Evolutionary conservation across 768 basidiomycete genomes (phyloP).

Genomic region (Suillus subluteus): DNA sequence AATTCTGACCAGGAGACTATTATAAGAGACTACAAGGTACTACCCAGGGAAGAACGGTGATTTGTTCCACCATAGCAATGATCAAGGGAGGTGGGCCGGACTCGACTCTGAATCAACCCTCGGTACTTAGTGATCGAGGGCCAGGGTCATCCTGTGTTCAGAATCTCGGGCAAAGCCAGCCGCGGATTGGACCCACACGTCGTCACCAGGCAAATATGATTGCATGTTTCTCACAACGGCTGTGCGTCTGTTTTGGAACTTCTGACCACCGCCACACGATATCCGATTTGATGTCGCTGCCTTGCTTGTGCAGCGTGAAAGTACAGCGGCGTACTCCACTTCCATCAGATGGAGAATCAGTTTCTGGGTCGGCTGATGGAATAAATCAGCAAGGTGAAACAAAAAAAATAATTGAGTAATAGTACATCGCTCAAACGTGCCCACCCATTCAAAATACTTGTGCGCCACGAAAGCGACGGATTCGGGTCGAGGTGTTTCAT

Average conservation of each 20-base stretch:
- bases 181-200: background rate
- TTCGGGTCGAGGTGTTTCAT: conserved; percentile 34
- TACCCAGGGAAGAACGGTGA: background rate
- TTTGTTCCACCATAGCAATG: background rate
- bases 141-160: too few relatives aligned
- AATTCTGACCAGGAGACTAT: background rate
- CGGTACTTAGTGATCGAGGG: background rate
- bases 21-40: background rate
- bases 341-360: background rate
- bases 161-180: background rate
- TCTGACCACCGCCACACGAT: conserved; percentile 14
- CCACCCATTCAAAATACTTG: conserved; percentile 60
- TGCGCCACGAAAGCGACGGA: conserved; percentile 44
- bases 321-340: background rate
- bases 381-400: conserved; percentile 8
- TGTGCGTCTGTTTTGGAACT: background rate
- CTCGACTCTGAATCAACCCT: background rate
- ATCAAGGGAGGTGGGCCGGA: background rate
- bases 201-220: conserved; percentile 9
- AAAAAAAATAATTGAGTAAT: background rate
- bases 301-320: conserved; percentile 20
- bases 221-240: background rate
- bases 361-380: conserved; percentile 18
- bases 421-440: conserved; percentile 47
- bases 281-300: conserved; percentile 8